A percentile compares a stretch with the other conserved stretches of the same genome.
Conservation (phyloP, 306 rosid genomes). For the Rosa lucieae region DNA sequence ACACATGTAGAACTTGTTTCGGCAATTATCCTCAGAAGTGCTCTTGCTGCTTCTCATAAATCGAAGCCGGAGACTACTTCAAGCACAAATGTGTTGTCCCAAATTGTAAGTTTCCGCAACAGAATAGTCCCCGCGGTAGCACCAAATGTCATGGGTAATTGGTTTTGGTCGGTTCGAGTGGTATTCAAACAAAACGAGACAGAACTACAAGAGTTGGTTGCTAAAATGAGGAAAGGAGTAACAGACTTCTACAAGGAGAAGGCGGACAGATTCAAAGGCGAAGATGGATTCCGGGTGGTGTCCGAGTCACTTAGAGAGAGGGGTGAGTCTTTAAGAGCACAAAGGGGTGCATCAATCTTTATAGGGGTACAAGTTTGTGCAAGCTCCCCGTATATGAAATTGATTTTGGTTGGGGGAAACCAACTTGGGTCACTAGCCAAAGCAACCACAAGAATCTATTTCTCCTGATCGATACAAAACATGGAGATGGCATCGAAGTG, state of each 20-base stretch:
- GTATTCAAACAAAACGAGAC: background rate
- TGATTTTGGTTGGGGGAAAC: conserved; percentile 26
- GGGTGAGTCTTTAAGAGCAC: background rate
- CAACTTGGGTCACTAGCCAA: conserved; percentile 6
- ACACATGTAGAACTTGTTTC: background rate
- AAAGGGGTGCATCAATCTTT: background rate
- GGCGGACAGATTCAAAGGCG: conserved; percentile 12
- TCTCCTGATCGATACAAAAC: background rate
- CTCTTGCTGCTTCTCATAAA: background rate
- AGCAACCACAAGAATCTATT: background rate
- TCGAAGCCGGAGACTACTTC: background rate
- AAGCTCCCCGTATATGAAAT: conserved; percentile 15
- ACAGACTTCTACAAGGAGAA: background rate
- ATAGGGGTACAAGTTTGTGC: conserved; percentile 12
- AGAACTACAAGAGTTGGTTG: background rate
- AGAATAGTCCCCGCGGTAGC: background rate
- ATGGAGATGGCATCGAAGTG: conserved; percentile 1
- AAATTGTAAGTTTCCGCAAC: background rate
- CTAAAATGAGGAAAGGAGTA: conserved; percentile 1
- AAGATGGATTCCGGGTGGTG: conserved; percentile 2
- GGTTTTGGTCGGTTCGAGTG: background rate
- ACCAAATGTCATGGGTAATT: background rate
- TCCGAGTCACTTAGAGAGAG: conserved; percentile 4
- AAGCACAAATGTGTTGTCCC: background rate
- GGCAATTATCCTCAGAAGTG: background rate